These are phyloP conservation scores for Colletotrichum chlorophyti DNA, from an alignment of 2,329 filamentous ascomycete species.

Conservation along the genomic window DNA sequence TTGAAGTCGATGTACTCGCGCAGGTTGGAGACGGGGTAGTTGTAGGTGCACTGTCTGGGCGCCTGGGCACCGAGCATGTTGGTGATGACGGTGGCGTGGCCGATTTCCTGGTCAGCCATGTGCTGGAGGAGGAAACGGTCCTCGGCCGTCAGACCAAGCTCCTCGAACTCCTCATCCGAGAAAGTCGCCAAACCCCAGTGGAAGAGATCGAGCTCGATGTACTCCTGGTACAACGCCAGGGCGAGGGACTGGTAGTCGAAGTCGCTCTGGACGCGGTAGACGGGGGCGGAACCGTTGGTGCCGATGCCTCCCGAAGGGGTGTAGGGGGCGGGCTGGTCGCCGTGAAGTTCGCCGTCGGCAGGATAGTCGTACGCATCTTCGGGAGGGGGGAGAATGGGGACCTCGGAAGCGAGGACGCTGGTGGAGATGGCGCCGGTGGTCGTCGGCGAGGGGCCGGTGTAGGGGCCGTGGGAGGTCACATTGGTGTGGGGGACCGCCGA, in stretches of 20 bases:
- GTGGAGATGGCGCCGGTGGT: slow-evolving; percentile 74
- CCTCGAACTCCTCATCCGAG: slow-evolving; percentile 71
- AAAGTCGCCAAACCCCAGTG: slow-evolving; percentile 76
- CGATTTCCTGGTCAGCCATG: slow-evolving; percentile 80
- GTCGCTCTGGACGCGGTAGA: slow-evolving; percentile 80
- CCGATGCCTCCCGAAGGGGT: slow-evolving; percentile 76
- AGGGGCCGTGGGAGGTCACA: slow-evolving; percentile 73
- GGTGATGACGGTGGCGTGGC: slow-evolving; percentile 77
- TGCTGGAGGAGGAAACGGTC: slow-evolving; percentile 75
- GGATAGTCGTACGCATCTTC: slow-evolving; percentile 74
- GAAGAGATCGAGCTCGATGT: slow-evolving; percentile 85
- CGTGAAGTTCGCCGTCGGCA: slow-evolving; percentile 71
- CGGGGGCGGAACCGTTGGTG: slow-evolving; percentile 77
- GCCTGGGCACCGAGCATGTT: slow-evolving; percentile 78
- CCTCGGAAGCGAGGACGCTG: slow-evolving; percentile 60
- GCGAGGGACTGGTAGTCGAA: slow-evolving; percentile 83
- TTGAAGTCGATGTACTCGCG: slow-evolving; percentile 83
- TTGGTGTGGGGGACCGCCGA: slow-evolving; percentile 52
- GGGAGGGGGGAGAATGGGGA: slow-evolving; percentile 64
- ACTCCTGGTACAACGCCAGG: slow-evolving; percentile 81
- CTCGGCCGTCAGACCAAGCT: slow-evolving; percentile 70
- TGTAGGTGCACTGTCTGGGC: slow-evolving; percentile 79
- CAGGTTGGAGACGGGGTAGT: slow-evolving; percentile 79
- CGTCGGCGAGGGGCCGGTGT: slow-evolving; percentile 66
- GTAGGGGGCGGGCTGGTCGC: slow-evolving; percentile 75